These are phyloP conservation scores for Geranium incanum DNA, from an alignment of 441 rosid species.

Conservation along the genomic window DNA sequence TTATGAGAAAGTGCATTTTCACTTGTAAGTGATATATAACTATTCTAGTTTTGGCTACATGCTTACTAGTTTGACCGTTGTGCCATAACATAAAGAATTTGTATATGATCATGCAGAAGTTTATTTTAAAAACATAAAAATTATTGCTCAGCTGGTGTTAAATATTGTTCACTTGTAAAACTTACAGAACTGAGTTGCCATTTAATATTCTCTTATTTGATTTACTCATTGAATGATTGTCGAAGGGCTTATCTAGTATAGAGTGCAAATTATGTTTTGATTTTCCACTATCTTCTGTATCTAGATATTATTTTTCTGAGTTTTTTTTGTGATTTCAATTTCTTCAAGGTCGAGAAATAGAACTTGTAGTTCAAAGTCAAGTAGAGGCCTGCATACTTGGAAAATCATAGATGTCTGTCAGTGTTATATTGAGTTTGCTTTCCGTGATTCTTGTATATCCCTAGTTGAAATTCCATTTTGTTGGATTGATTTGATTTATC, in stretches of 20 bases:
- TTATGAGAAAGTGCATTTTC: neutral
- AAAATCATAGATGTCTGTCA: neutral
- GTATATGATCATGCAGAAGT: neutral
- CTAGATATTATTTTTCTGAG: neutral
- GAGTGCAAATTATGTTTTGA: neutral
- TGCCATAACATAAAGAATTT: neutral
- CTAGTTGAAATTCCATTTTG: neutral
- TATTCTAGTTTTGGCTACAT: neutral
- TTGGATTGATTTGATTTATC: neutral
- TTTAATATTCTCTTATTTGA: neutral
- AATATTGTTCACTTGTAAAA: conserved; percentile 1
- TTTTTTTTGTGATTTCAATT: neutral
- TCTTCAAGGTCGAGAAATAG: neutral
- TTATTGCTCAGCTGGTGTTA: neutral
- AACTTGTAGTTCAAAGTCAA: neutral
- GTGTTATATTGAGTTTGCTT: neutral
- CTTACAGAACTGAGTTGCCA: neutral
- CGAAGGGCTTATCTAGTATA: neutral
- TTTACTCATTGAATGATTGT: neutral
- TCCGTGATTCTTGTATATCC: neutral
- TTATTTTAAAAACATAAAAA: neutral
- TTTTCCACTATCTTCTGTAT: neutral
- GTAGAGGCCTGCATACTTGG: neutral
- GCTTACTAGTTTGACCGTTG: neutral
- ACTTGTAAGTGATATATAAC: neutral